Base-by-base conservation (phyloP, 2,329 filamentous ascomycete species). In the Aspergillus flavus region DNA sequence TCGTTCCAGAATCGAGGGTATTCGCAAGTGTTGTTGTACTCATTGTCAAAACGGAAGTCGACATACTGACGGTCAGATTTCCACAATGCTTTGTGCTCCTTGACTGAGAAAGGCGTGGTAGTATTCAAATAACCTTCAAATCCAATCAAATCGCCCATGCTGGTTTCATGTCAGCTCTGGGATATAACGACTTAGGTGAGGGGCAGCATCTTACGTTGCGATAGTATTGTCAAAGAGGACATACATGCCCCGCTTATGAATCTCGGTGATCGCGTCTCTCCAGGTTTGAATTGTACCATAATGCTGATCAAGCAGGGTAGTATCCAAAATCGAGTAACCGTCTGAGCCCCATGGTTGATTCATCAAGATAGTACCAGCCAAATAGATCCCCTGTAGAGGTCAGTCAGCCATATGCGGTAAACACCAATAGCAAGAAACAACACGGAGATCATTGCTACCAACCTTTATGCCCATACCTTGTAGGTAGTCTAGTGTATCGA, bases 211-310 rank as follows among this genome's bases (percentile, higher is more conserved):
- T 79, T 75, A 83, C 79, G 87, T 90, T 53, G 85, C 83, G 72
- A 90, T 83, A 2, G 88, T 90, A 70, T 89, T 89, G 72, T 90
- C 88, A 63, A 90, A 75, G 36, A 90, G 78, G 46, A 90, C 86
- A 76, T 89, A 89, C 87, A 90, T 90, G 59, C 82, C 84, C 34
- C 85, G 81, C 3, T 75, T 74, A 69, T 90, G 88, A n/a, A 90
- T 87, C 55, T 86, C 86, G 10, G 82, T 77, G 58, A 90, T 84
- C 2, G 83, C 82, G 53, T 79, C 74, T 68, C 86, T 83, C 86
- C 87, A 90, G 60, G 81, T 77, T 21, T 83, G 74, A 59, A 90
- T 84, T 57, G 81, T 83, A 21, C 87, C 88, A 65, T 85, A 86
- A 70, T 90, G 88, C 53, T 83, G 81, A 69, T 90, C 88, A 19